Base-by-base conservation (phyloP, 164 flowering plant genomes). In the Cinnamomum micranthum region DNA sequence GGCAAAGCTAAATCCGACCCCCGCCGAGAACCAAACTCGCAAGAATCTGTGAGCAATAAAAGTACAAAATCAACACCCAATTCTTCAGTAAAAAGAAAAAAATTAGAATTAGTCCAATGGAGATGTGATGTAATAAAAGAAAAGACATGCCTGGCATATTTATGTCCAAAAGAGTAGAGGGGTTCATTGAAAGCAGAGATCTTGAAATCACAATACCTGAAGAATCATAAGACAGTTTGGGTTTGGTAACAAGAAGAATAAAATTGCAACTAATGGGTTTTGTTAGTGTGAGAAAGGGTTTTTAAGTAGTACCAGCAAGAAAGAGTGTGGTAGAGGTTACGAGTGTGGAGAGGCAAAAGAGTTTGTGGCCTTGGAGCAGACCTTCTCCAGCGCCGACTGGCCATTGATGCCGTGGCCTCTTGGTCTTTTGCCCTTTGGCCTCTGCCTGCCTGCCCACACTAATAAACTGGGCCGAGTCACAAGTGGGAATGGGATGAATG, bases 151-250 rank as follows among this genome's bases (percentile, higher is more conserved):
- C 76, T 67, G 11, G 76, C 65, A 55, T 74, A n/a, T 55, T 58
- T 74, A 22, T 71, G 65, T n/a, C 76, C 76, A 17, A 67, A 66
- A 19, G 50, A 51, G 55, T 55, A 68, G 3, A 74, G 71, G 52
- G 23, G 10, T 28, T 74, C 76, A 33, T 74, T 74, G 28, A 74
- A 74, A 14, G 64, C 51, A 66, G 65, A 65, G n/a, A 74, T 52
- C 71, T 74, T 74, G 65, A 66, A 74, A 52, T 74, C 76, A 22
- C 76, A 74, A 27, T 66, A 74, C 76, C 76, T 74, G 76, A 28
- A 52, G 68, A 47, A 13, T 25, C 12, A 28, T 12, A 65, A 65
- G 27, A 31, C 2, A 28, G 14, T 25, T 25, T 15, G 15, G 24
- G 22, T 23, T 22, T 23, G 28, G 28, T 4, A 2, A 13, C 68